These are phyloP conservation scores for Phytopythium delawarense DNA, from an alignment of 352 stramenopile species.

Conservation along the genomic window DNA sequence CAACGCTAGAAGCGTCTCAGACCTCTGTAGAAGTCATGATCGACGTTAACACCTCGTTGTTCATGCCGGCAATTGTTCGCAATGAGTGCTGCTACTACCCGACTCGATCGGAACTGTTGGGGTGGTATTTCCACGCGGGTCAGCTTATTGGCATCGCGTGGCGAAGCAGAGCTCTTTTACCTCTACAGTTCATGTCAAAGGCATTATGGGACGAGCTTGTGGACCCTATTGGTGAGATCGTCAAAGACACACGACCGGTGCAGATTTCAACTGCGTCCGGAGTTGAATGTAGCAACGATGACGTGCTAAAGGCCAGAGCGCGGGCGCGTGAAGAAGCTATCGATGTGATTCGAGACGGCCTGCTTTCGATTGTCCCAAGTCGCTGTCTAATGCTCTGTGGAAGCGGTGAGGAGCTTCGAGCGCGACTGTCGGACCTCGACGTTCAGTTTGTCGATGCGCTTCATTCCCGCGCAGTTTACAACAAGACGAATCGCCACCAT, in stretches of 20 bases:
- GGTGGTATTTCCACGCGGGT: slow-evolving; percentile 56
- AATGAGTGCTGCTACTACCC: slow-evolving; percentile 6
- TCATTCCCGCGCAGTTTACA: slow-evolving; percentile 26
- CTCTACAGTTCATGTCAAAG: slow-evolving; percentile 44
- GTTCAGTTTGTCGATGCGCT: slow-evolving; percentile 22
- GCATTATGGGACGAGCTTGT: slow-evolving; percentile 42
- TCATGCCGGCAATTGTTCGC: slow-evolving; percentile 17
- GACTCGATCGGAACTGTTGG: slow-evolving; percentile 23
- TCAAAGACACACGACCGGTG: neutral
- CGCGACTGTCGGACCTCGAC: slow-evolving; percentile 29
- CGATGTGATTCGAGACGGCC: slow-evolving; percentile 42
- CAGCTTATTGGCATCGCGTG: slow-evolving; percentile 63
- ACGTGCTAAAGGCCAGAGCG: neutral
- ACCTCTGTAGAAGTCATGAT: slow-evolving; percentile 16
- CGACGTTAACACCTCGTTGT: slow-evolving; percentile 46
- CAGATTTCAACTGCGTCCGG: neutral
- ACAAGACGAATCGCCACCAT: slow-evolving; percentile 20
- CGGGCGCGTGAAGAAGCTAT: slow-evolving; percentile 16
- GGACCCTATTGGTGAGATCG: neutral
- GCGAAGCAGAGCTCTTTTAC: slow-evolving; percentile 36
- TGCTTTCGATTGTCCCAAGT: slow-evolving; percentile 48
- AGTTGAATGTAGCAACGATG: neutral
- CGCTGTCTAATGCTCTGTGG: slow-evolving; percentile 40
- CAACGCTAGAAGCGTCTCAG: neutral
- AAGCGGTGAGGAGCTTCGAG: slow-evolving; percentile 23